These are phyloP conservation scores for Astragalus glycyphyllos DNA, from an alignment of 306 rosid genomes.

Conservation along the genomic window DNA sequence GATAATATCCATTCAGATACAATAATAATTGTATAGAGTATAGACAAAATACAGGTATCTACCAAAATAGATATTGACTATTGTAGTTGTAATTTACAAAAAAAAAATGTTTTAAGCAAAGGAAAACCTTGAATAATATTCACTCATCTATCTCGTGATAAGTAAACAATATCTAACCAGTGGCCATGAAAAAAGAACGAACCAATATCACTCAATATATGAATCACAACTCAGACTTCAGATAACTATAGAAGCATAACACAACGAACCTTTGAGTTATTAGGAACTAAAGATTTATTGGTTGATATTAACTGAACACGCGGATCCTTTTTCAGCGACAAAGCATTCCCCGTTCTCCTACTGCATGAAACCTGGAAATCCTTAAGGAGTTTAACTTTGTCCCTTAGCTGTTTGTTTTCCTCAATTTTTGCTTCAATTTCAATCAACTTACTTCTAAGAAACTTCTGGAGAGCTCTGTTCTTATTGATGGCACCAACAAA, in stretches of 20 bases:
- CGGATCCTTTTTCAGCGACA: conserved; percentile 78
- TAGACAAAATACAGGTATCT: conserved; percentile 1
- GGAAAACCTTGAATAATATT: conserved; percentile 21
- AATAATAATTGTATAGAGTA: conserved; percentile 6
- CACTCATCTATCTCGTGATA: conserved; percentile 1
- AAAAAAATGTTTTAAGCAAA: neutral
- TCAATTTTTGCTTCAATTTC: conserved; percentile 83
- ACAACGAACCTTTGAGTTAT: conserved; percentile 65
- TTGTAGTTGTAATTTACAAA: conserved; percentile 14
- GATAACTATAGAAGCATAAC: conserved; percentile 14
- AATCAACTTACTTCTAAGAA: conserved; percentile 67
- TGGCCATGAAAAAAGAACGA: conserved; percentile 21
- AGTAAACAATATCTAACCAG: conserved; percentile 22
- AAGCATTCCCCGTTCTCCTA: conserved; percentile 67
- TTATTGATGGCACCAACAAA: conserved; percentile 78
- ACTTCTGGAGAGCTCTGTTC: conserved; percentile 73
- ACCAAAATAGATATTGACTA: neutral
- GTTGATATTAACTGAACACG: conserved; percentile 75
- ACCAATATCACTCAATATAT: neutral
- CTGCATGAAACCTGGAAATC: conserved; percentile 77
- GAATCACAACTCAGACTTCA: conserved; percentile 23
- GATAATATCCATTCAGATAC: conserved; percentile 17
- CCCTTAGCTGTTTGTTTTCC: conserved; percentile 67
- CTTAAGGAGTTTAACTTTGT: conserved; percentile 72
- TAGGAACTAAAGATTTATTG: conserved; percentile 48